These are phyloP conservation scores for Grigorovia transvaalensis DNA, from an alignment of 805 yeast genomes.

Conservation along the genomic window DNA sequence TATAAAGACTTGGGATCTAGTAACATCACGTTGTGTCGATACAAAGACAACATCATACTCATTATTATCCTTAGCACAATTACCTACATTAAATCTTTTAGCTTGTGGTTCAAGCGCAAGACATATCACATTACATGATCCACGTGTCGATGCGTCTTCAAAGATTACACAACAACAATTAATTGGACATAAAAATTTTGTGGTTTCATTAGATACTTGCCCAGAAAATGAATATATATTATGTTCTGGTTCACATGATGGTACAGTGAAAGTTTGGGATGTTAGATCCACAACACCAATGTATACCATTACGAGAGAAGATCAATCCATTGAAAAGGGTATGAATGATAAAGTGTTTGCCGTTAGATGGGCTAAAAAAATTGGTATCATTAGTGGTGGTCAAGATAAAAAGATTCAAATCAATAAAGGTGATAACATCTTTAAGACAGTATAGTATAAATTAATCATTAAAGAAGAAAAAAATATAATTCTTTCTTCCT, in stretches of 20 bases:
- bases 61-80: constrained; percentile 59
- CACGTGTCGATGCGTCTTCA: constrained; percentile 52
- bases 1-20: constrained; percentile 91
- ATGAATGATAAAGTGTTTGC: constrained; percentile 65
- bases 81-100: constrained; percentile 57
- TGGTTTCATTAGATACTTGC: constrained; percentile 61
- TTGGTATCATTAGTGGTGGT: constrained; percentile 89
- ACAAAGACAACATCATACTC: constrained; percentile 82
- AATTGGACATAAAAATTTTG: constrained; percentile 86
- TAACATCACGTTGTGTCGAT: constrained; percentile 75
- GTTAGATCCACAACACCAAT: constrained; percentile 73
- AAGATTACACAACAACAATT: constrained; percentile 62
- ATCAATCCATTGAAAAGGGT: constrained; percentile 33
- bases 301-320: constrained; percentile 73
- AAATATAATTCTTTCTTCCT: too few species aligned
- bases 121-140: constrained; percentile 89
- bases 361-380: constrained; percentile 68
- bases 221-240: constrained; percentile 77
- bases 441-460: constrained; percentile 11
- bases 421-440: constrained; percentile 38
- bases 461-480: background rate
- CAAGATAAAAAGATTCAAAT: constrained; percentile 88
- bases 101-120: constrained; percentile 98
- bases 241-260: constrained; percentile 91
- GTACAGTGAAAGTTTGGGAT: constrained; percentile 93